Evolutionary conservation across 2,329 filamentous ascomycete species (phyloP).

Genomic region (Colletotrichum karsti): DNA sequence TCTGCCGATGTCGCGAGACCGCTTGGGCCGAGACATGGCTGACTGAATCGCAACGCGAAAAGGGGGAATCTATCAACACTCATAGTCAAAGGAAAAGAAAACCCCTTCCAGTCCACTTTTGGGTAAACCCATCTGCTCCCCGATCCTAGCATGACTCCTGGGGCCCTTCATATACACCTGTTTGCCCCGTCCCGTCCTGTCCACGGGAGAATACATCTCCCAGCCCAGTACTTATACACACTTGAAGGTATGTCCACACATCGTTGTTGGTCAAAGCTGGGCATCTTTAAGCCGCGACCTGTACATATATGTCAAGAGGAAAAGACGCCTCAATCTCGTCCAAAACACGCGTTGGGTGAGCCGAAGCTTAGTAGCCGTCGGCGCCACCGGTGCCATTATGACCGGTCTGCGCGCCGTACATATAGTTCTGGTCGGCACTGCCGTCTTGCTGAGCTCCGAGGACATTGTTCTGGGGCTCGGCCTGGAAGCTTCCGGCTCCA

Average conservation of each 20-base stretch:
- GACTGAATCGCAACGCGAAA: slow-evolving; percentile 21
- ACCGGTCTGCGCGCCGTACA: slow-evolving; percentile 62
- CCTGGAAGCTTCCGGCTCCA: slow-evolving; percentile 53
- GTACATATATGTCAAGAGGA: slow-evolving; percentile 19
- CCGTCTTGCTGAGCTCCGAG: slow-evolving; percentile 53
- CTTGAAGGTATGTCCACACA: slow-evolving; percentile 33
- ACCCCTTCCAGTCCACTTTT: slow-evolving; percentile 22
- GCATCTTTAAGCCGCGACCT: slow-evolving; percentile 18
- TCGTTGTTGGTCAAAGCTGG: slow-evolving; percentile 31
- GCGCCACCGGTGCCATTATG: slow-evolving; percentile 66
- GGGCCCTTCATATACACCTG: slow-evolving; percentile 29
- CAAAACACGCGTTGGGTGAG: background rate
- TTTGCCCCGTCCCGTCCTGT: slow-evolving; percentile 8
- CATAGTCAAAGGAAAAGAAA: slow-evolving; percentile 11
- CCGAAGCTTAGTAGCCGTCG: slow-evolving; percentile 57
- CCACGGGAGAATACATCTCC: background rate
- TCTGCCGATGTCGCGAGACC: slow-evolving; percentile 7
- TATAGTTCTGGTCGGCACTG: slow-evolving; percentile 53
- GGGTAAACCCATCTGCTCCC: slow-evolving; percentile 10
- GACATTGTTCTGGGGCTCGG: slow-evolving; percentile 48
- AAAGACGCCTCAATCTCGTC: background rate
- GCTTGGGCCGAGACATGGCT: background rate
- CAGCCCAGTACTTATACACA: slow-evolving; percentile 43
- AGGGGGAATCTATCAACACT: slow-evolving; percentile 28
- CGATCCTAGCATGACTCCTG: slow-evolving; percentile 25